Percentiles rank a stretch among this genome's conserved stretches.
Conservation (phyloP, 2,329 filamentous ascomycete species). For the Sclerotinia nivalis region DNA sequence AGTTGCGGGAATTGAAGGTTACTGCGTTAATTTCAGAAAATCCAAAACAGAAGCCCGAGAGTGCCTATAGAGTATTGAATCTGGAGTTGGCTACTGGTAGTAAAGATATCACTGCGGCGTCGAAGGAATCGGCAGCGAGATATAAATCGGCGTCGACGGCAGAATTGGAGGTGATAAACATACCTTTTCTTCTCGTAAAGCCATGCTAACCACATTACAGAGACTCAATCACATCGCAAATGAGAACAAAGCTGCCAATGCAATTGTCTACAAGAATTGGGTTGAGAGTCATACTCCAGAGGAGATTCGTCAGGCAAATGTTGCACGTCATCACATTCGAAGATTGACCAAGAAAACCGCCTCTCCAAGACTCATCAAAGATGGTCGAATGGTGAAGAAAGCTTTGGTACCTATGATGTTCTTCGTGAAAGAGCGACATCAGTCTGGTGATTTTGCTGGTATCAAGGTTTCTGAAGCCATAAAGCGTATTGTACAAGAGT, state of each 20-base stretch:
- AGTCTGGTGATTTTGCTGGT: slow-evolving; percentile 52
- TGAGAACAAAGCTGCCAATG: slow-evolving; percentile 48
- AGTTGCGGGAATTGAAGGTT: background rate
- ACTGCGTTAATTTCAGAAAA: slow-evolving; percentile 1
- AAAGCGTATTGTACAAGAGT: slow-evolving; percentile 49
- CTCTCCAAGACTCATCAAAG: slow-evolving; percentile 45
- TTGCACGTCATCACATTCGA: slow-evolving; percentile 48
- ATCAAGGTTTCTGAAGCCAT: slow-evolving; percentile 45
- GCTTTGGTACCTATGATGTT: slow-evolving; percentile 44
- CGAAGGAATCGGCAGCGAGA: slow-evolving; percentile 31
- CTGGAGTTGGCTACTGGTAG: slow-evolving; percentile 37
- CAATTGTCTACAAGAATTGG: slow-evolving; percentile 53
- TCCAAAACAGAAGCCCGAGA: slow-evolving; percentile 14
- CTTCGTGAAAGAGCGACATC: slow-evolving; percentile 49
- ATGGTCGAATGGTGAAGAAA: slow-evolving; percentile 54
- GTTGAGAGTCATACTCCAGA: slow-evolving; percentile 55
- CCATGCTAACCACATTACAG: slow-evolving; percentile 42
- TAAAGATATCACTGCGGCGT: slow-evolving; percentile 24
- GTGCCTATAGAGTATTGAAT: slow-evolving; percentile 27
- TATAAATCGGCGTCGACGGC: slow-evolving; percentile 41
- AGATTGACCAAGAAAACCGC: slow-evolving; percentile 17
- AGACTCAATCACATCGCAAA: slow-evolving; percentile 54
- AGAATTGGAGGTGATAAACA: slow-evolving; percentile 43
- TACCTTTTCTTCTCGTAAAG: slow-evolving; percentile 8
- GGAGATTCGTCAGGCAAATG: slow-evolving; percentile 60